Evolutionary conservation across 257 asterid genomes (phyloP).

Genomic region (Hygrophila difformis): DNA sequence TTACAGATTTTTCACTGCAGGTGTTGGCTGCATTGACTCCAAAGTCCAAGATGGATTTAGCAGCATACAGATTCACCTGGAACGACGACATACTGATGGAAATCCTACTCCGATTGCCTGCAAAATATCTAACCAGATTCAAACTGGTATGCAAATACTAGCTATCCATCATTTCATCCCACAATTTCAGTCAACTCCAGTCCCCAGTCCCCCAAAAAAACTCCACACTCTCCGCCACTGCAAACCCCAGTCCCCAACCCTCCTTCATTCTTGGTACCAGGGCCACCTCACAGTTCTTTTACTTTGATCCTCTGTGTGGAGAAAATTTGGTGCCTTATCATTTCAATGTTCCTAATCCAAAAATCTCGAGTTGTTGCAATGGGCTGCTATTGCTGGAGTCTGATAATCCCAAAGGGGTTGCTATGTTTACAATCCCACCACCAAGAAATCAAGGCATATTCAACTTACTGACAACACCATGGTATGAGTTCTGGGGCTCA

Average conservation of each 20-base stretch:
- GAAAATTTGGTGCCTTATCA: slow-evolving; percentile 15
- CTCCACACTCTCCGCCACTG: slow-evolving; percentile 21
- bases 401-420: slow-evolving; percentile 10
- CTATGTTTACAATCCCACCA: slow-evolving; percentile 28
- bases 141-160: slow-evolving; percentile 28
- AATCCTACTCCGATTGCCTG: slow-evolving; percentile 26
- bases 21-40: no score
- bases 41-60: no score
- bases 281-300: no score
- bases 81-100: slow-evolving; percentile 16
- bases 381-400: slow-evolving; percentile 30
- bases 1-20: no score
- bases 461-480: neutral
- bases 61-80: no score
- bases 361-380: slow-evolving; percentile 21
- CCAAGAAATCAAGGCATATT: slow-evolving; percentile 21
- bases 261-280: slow-evolving; percentile 15
- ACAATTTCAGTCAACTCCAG: slow-evolving; percentile 22
- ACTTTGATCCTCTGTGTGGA: no score
- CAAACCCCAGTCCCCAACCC: slow-evolving; percentile 5
- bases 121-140: slow-evolving; percentile 29
- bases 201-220: no score
- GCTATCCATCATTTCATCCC: slow-evolving; percentile 22
- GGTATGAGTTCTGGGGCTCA: slow-evolving; percentile 17
- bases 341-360: slow-evolving; percentile 14